Conservation (phyloP, 768 basidiomycete species). For the Mycena metata region DNA sequence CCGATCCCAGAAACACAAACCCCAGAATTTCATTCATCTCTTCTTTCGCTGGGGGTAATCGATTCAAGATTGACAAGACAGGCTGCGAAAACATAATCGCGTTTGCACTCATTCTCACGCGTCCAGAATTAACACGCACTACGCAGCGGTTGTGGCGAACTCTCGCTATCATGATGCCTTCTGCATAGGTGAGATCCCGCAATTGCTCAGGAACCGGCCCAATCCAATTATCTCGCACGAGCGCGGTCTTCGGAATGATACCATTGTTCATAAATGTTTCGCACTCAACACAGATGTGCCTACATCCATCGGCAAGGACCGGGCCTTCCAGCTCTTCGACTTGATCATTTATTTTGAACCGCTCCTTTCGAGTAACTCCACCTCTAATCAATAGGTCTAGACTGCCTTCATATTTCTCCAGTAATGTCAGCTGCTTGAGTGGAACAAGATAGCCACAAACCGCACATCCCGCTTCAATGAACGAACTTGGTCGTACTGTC, state of each 20-base stretch:
- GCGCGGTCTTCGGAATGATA: not conserved
- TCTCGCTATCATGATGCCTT: too few relatives aligned
- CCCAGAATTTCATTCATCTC: too few relatives aligned
- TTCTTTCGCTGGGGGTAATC: too few relatives aligned
- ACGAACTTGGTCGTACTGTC: not conserved
- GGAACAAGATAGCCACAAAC: not conserved
- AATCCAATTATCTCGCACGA: constrained; percentile 15
- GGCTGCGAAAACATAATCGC: too few relatives aligned
- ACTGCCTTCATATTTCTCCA: not conserved
- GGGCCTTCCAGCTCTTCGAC: constrained; percentile 8
- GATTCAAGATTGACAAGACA: too few relatives aligned
- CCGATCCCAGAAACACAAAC: not conserved
- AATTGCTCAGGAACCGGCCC: constrained; percentile 17
- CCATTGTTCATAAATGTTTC: constrained; percentile 5
- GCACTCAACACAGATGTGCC: too few relatives aligned
- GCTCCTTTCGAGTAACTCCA: not conserved
- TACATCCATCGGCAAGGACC: not conserved
- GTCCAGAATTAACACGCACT: too few relatives aligned
- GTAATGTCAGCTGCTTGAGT: not conserved
- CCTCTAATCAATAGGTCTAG: not conserved
- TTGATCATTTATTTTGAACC: not conserved
- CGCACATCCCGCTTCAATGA: constrained; percentile 1
- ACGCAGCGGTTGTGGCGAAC: too few relatives aligned
- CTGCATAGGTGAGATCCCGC: too few relatives aligned
- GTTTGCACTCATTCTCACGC: constrained; percentile 37